Evolutionary conservation across 202 grass and related monocot genomes (phyloP).

Genomic region (Saccharum hybrid): DNA sequence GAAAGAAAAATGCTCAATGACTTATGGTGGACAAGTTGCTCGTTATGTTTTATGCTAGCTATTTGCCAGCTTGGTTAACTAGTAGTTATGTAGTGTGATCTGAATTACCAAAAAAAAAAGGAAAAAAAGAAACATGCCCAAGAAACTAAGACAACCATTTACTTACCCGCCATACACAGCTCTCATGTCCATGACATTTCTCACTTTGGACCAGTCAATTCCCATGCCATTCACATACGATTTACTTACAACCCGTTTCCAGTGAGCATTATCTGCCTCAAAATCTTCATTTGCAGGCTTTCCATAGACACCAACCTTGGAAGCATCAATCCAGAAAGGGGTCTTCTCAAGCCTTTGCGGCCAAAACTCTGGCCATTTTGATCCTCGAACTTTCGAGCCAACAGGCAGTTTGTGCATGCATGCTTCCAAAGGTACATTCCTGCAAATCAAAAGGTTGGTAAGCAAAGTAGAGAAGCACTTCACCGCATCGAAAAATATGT

Average conservation of each 20-base stretch:
- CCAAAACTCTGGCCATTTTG: slow-evolving; percentile 83
- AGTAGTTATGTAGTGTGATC: background rate
- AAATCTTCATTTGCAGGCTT: slow-evolving; percentile 91
- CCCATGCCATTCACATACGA: slow-evolving; percentile 90
- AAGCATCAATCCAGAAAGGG: slow-evolving; percentile 83
- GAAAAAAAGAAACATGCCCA: background rate
- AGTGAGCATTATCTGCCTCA: slow-evolving; percentile 84
- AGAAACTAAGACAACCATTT: slow-evolving; percentile 27
- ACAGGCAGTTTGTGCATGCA: slow-evolving; percentile 89
- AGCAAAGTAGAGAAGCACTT: slow-evolving; percentile 26
- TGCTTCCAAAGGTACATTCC: slow-evolving; percentile 89
- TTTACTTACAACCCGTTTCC: slow-evolving; percentile 90
- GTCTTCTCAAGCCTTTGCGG: slow-evolving; percentile 76
- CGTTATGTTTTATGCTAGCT: background rate
- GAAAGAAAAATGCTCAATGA: background rate
- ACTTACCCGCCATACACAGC: slow-evolving; percentile 97
- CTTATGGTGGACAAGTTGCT: background rate
- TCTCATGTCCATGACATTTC: slow-evolving; percentile 99
- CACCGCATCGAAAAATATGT: slow-evolving; percentile 1
- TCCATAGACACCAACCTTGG: slow-evolving; percentile 83
- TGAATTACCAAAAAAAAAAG: background rate
- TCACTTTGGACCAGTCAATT: slow-evolving; percentile 90
- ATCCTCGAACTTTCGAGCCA: slow-evolving; percentile 58
- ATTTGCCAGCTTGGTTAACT: background rate
- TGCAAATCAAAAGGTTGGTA: slow-evolving; percentile 47